phyloP scores from a whole-genome alignment of 169 alveolate species.

The Hammondia hammondi region DNA sequence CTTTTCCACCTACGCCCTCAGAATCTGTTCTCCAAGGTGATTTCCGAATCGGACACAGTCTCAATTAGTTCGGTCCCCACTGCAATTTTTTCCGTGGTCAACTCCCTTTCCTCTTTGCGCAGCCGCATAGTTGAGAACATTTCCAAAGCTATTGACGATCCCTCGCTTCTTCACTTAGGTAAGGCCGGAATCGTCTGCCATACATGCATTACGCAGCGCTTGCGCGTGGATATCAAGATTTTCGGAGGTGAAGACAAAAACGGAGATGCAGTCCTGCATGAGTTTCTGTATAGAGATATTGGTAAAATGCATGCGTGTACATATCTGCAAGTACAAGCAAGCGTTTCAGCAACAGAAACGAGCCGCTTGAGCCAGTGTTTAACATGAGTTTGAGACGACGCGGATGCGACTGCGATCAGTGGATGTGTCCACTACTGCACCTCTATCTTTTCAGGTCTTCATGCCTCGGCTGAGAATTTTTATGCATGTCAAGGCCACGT shows the following conservation, averaged over 20 bases:
- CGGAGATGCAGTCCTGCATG: no score
- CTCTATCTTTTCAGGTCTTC: conserved; percentile 54
- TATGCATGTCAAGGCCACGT: conserved; percentile 74
- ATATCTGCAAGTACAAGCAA: no score
- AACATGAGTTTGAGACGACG: not conserved
- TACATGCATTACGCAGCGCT: no score
- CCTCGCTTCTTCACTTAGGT: not conserved
- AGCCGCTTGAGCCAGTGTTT: not conserved
- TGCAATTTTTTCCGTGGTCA: not conserved
- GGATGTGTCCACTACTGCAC: not conserved
- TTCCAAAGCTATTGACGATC: not conserved
- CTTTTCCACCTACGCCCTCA: no score
- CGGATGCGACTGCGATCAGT: not conserved
- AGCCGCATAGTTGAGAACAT: conserved; percentile 2
- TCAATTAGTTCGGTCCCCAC: not conserved
- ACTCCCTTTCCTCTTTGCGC: not conserved
- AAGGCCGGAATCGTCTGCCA: not conserved
- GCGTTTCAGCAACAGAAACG: no score
- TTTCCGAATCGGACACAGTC: no score
- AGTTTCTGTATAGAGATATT: no score
- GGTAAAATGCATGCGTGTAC: no score
- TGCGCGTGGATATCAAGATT: no score
- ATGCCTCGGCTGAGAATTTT: conserved; percentile 73
- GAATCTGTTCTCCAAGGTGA: no score
- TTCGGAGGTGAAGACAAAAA: no score